Conservation (phyloP, 148 eudicot genomes). For the Silene latifolia region DNA sequence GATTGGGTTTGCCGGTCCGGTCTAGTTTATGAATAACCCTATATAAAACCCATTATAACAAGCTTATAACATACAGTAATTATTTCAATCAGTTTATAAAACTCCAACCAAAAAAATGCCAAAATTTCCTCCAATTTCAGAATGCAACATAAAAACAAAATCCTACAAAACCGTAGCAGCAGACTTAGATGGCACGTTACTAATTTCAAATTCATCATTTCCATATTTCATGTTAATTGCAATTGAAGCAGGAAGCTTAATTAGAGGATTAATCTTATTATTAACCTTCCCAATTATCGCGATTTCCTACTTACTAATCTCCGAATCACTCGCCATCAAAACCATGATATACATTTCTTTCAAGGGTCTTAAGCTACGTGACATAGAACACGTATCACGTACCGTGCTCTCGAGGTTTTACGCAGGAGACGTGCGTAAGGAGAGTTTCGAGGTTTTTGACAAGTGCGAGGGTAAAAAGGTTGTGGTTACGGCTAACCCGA, state of each 20-base stretch:
- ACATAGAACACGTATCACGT: constrained; percentile 76
- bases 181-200: constrained; percentile 86
- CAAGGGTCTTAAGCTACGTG: constrained; percentile 54
- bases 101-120: constrained; percentile 21
- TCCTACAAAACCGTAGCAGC: constrained; percentile 63
- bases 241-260: constrained; percentile 80
- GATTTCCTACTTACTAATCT: constrained; percentile 63
- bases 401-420: constrained; percentile 79
- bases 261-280: constrained; percentile 68
- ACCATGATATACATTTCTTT: constrained; percentile 74
- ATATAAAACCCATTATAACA: too few relatives aligned
- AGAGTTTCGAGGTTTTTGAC: constrained; percentile 71
- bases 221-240: constrained; percentile 94
- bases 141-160: constrained; percentile 39
- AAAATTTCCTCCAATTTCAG: constrained; percentile 45
- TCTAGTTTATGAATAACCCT: too few relatives aligned
- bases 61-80: too few relatives aligned
- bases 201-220: constrained; percentile 63
- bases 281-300: constrained; percentile 64
- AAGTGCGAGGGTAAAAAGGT: constrained; percentile 58
- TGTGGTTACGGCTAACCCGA: constrained; percentile 88
- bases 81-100: too few relatives aligned
- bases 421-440: constrained; percentile 65
- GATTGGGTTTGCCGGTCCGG: too few relatives aligned
- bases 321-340: constrained; percentile 77